Evolutionary conservation across 352 stramenopile species (phyloP).

Genomic region (Phytophthora citrophthora): DNA sequence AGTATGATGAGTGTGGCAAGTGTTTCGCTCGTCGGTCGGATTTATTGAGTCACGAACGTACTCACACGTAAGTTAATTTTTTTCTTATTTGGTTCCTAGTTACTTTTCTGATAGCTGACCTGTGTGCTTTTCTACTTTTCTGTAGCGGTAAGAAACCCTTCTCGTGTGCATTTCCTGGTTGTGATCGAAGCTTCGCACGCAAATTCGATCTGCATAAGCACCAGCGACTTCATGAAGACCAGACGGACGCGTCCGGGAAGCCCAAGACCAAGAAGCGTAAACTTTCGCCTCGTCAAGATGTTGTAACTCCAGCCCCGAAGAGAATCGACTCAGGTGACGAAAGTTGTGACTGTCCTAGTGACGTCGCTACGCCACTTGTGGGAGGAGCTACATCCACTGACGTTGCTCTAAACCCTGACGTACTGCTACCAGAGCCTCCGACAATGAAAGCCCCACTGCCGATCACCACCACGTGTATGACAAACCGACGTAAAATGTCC

Average conservation of each 20-base stretch:
- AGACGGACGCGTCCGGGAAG: constrained; percentile 17
- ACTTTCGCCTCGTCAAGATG: constrained; percentile 21
- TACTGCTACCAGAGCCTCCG: constrained; percentile 17
- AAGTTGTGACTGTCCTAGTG: constrained; percentile 37
- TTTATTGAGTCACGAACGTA: constrained; percentile 78
- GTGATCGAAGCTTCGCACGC: constrained; percentile 55
- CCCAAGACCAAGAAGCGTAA: constrained; percentile 45
- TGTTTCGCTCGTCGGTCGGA: constrained; percentile 76
- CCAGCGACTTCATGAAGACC: constrained; percentile 55
- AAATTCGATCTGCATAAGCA: constrained; percentile 83
- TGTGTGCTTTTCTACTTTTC: constrained; percentile 1
- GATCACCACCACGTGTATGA: constrained; percentile 3
- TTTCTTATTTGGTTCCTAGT: neutral
- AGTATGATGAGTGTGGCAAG: constrained; percentile 58
- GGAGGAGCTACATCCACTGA: constrained; percentile 7
- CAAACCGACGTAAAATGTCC: constrained; percentile 29
- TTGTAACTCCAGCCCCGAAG: neutral
- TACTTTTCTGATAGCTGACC: constrained; percentile 14
- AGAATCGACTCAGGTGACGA: constrained; percentile 20
- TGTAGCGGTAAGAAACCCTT: constrained; percentile 72
- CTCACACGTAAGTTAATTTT: constrained; percentile 50
- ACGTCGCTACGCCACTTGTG: constrained; percentile 25
- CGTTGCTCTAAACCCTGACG: constrained; percentile 13
- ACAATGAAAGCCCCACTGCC: constrained; percentile 8
- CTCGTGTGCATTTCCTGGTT: constrained; percentile 54